Conservation (phyloP, 148 eudicot species). For the Arbutus unedo region DNA sequence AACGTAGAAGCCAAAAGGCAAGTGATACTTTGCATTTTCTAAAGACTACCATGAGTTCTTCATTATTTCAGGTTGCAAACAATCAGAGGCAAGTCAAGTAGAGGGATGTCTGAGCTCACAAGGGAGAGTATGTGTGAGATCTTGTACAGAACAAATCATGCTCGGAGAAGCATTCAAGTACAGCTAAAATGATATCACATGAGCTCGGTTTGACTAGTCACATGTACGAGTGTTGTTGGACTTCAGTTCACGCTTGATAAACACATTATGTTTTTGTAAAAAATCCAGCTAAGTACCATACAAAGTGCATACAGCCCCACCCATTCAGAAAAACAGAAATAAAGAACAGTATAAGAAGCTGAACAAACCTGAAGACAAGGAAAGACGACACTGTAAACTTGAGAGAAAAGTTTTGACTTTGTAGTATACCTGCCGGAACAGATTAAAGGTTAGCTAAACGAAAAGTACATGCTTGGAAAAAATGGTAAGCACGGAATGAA, state of each 20-base stretch:
- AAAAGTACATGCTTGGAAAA: background rate
- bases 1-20: no score
- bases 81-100: background rate
- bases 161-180: background rate
- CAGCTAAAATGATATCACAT: background rate
- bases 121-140: background rate
- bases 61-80: background rate
- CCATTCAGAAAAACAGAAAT: background rate
- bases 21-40: no score
- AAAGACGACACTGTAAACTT: constrained; percentile 44
- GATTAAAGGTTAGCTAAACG: constrained; percentile 9
- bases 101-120: background rate
- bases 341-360: background rate
- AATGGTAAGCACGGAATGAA: background rate
- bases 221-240: background rate
- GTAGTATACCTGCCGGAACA: constrained; percentile 48
- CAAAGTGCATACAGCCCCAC: background rate
- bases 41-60: no score
- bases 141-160: background rate
- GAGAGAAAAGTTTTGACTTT: constrained; percentile 52
- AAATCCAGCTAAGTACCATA: no score
- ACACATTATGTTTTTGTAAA: background rate
- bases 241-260: background rate
- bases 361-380: constrained; percentile 68
- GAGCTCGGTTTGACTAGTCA: background rate